phyloP scores from a whole-genome alignment of 2,329 filamentous ascomycete genomes.

The Verticillium isaacii region DNA sequence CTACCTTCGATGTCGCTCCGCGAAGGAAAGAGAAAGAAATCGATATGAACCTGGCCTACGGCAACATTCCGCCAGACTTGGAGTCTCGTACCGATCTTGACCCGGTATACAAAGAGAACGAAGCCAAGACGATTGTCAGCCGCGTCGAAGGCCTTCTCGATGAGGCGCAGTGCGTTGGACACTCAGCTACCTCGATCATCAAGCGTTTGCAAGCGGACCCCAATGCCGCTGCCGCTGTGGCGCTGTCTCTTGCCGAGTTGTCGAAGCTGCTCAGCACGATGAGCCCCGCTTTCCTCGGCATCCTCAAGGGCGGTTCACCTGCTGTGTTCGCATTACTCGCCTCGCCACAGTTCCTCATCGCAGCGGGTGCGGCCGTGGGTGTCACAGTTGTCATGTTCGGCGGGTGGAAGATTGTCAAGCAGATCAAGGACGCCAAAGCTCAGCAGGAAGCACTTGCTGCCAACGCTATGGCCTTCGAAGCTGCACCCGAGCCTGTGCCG shows the following conservation, averaged over 20 bases:
- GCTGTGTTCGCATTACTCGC: conserved; percentile 82
- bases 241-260: conserved; percentile 86
- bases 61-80: conserved; percentile 70
- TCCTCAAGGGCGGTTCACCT: conserved; percentile 77
- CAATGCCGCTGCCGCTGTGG: conserved; percentile 89
- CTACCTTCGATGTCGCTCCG: conserved; percentile 13
- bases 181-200: conserved; percentile 80
- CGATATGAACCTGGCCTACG: conserved; percentile 91
- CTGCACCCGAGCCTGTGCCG: conserved; percentile 2
- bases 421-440: conserved; percentile 50
- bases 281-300: conserved; percentile 71
- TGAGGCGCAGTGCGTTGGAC: conserved; percentile 84
- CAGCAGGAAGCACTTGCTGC: conserved; percentile 16
- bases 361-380: conserved; percentile 80
- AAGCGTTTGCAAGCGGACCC: conserved; percentile 63
- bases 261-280: conserved; percentile 78
- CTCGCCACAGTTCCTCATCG: conserved; percentile 91
- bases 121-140: conserved; percentile 56
- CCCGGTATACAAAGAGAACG: conserved; percentile 41
- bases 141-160: conserved; percentile 74
- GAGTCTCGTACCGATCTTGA: conserved; percentile 42
- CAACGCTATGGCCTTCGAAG: conserved; percentile 24
- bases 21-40: conserved; percentile 48
- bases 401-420: conserved; percentile 96
- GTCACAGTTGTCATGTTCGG: conserved; percentile 96